A percentile compares a stretch with the other conserved stretches of the same genome.
phyloP scores from a whole-genome alignment of 345 rosid genomes.

The Salix udensis region DNA sequence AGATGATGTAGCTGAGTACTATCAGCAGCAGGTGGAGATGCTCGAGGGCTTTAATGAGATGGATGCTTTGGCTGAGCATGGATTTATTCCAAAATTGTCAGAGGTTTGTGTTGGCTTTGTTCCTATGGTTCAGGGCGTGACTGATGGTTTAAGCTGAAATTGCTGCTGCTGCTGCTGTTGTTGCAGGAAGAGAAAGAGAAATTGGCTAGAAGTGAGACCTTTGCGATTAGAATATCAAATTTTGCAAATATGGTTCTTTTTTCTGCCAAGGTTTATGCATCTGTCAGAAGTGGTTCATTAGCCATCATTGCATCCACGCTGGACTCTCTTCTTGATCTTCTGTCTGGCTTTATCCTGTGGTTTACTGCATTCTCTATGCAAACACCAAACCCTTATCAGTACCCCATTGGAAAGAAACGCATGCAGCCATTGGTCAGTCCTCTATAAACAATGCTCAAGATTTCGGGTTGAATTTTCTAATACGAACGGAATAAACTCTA shows the following conservation, averaged over 20 bases:
- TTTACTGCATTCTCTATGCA: slow-evolving; percentile 98
- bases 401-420: slow-evolving; percentile 94
- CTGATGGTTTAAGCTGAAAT: slow-evolving; percentile 9
- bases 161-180: slow-evolving; percentile 11
- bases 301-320: slow-evolving; percentile 95
- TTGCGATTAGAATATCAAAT: slow-evolving; percentile 89
- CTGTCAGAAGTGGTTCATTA: slow-evolving; percentile 80
- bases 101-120: slow-evolving; percentile 42
- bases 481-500: neutral
- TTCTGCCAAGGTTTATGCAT: slow-evolving; percentile 92
- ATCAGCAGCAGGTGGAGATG: slow-evolving; percentile 95
- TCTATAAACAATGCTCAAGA: neutral
- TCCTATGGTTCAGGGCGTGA: neutral
- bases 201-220: slow-evolving; percentile 82
- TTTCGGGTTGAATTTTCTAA: neutral
- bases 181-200: slow-evolving; percentile 80
- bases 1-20: slow-evolving; percentile 87
- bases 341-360: slow-evolving; percentile 98
- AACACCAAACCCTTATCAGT: slow-evolving; percentile 88
- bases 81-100: slow-evolving; percentile 84
- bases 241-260: slow-evolving; percentile 90
- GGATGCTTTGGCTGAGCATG: slow-evolving; percentile 93
- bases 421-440: slow-evolving; percentile 96
- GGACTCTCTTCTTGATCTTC: slow-evolving; percentile 97
- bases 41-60: slow-evolving; percentile 93